Evolutionary conservation across 257 asterid genomes (phyloP).

Genomic region (Solanum peruvianum): DNA sequence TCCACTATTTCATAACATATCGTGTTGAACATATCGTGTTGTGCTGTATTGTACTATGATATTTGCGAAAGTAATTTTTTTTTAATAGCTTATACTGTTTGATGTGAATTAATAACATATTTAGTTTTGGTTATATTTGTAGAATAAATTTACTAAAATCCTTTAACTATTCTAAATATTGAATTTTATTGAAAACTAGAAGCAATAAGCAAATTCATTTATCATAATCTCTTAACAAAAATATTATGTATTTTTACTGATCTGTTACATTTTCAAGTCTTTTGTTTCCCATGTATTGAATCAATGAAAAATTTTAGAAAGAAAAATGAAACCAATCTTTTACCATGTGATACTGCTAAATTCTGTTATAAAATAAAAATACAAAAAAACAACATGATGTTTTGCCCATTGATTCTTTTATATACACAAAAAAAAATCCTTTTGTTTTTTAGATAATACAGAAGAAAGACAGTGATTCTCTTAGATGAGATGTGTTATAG

Average conservation of each 20-base stretch:
- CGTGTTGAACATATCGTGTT: background rate
- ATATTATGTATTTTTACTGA: background rate
- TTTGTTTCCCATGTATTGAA: background rate
- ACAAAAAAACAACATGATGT: too few species aligned
- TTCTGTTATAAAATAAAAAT: background rate
- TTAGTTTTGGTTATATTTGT: background rate
- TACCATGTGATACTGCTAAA: background rate
- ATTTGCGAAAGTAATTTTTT: background rate
- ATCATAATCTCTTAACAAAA: background rate
- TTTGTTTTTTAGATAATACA: background rate
- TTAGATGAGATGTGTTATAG: background rate
- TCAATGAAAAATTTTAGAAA: background rate
- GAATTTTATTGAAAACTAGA: background rate
- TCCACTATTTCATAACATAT: too few species aligned
- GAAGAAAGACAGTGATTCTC: background rate
- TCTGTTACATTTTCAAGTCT: background rate
- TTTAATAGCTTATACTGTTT: background rate
- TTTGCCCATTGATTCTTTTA: too few species aligned
- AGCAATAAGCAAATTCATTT: background rate
- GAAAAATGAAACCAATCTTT: background rate
- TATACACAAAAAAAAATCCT: background rate
- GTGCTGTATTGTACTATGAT: background rate
- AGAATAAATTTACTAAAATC: too few species aligned
- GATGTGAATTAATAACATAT: background rate
- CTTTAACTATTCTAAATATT: too few species aligned